Percentiles rank a stretch among this genome's conserved stretches.
phyloP scores from a whole-genome alignment of 1,284 basidiomycete species.

The Cutaneotrichosporon cavernicola region DNA sequence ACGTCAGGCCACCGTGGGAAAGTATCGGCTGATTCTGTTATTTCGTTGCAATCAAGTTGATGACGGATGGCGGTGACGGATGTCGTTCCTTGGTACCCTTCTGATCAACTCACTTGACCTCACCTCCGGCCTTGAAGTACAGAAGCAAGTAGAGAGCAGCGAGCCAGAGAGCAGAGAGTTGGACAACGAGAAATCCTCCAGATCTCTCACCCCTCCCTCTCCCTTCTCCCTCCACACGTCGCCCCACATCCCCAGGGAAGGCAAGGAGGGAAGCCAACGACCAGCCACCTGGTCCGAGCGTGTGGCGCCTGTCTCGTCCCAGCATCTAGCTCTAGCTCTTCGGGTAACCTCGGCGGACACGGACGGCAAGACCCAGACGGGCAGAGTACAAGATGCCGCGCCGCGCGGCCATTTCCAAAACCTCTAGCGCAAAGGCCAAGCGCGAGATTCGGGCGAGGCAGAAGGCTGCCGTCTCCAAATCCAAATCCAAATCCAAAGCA shows the following conservation, averaged over 20 bases:
- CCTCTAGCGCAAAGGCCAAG: background rate
- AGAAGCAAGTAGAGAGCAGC: background rate
- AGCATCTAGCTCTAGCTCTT: background rate
- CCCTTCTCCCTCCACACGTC: background rate
- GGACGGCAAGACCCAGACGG: background rate
- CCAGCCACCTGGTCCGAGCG: slow-evolving; percentile 8
- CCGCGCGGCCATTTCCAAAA: slow-evolving; percentile 1
- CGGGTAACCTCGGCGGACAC: no score
- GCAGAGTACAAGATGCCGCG: background rate
- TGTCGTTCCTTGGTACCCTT: background rate
- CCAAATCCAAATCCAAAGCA: background rate
- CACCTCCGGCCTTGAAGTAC: background rate
- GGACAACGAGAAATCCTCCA: background rate
- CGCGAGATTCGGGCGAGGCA: background rate
- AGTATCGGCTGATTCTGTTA: slow-evolving; percentile 6
- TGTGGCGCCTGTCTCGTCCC: background rate
- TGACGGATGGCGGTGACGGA: background rate
- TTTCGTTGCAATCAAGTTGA: background rate
- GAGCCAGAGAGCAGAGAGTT: background rate
- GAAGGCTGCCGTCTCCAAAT: background rate
- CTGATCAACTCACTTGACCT: no score
- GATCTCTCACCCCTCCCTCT: background rate
- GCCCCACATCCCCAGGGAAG: background rate
- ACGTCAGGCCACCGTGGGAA: slow-evolving; percentile 27
- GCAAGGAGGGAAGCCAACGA: background rate